Conservation (phyloP, 1,284 basidiomycete genomes). For the Sphagnurus paluster region DNA sequence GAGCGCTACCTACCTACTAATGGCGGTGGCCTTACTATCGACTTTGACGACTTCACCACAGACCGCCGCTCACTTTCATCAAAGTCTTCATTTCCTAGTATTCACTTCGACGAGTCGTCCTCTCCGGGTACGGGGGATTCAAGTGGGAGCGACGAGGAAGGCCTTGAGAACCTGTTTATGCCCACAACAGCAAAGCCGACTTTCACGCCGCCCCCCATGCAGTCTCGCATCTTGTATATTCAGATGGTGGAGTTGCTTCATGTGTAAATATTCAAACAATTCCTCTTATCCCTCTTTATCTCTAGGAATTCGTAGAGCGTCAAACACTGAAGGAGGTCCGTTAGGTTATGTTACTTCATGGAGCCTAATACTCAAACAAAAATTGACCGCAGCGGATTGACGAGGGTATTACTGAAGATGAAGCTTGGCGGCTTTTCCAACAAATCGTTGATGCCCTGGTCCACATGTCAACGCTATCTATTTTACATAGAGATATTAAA, state of each 20-base stretch:
- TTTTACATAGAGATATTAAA: slow-evolving; percentile 93
- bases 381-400: slow-evolving; percentile 59
- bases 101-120: slow-evolving; percentile 64
- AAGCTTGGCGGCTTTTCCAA: slow-evolving; percentile 88
- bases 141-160: slow-evolving; percentile 43
- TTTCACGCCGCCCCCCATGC: slow-evolving; percentile 35
- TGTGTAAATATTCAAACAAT: not conserved
- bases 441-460: slow-evolving; percentile 93
- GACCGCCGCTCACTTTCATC: slow-evolving; percentile 42
- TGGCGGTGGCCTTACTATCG: slow-evolving; percentile 45
- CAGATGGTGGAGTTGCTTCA: slow-evolving; percentile 79
- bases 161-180: slow-evolving; percentile 29
- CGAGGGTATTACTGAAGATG: slow-evolving; percentile 79
- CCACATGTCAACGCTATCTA: slow-evolving; percentile 87
- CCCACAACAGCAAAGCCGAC: slow-evolving; percentile 16
- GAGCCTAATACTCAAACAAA: not conserved
- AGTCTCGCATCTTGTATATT: slow-evolving; percentile 77
- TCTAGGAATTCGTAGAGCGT: slow-evolving; percentile 85
- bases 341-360: not conserved
- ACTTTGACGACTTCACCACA: slow-evolving; percentile 63
- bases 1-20: slow-evolving; percentile 36
- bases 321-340: slow-evolving; percentile 80
- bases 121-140: slow-evolving; percentile 33
- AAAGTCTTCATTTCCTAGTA: slow-evolving; percentile 72
- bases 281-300: slow-evolving; percentile 9